These are phyloP conservation scores for Cladosporium sp. DNA, from an alignment of 2,329 filamentous ascomycete genomes.

Conservation along the genomic window DNA sequence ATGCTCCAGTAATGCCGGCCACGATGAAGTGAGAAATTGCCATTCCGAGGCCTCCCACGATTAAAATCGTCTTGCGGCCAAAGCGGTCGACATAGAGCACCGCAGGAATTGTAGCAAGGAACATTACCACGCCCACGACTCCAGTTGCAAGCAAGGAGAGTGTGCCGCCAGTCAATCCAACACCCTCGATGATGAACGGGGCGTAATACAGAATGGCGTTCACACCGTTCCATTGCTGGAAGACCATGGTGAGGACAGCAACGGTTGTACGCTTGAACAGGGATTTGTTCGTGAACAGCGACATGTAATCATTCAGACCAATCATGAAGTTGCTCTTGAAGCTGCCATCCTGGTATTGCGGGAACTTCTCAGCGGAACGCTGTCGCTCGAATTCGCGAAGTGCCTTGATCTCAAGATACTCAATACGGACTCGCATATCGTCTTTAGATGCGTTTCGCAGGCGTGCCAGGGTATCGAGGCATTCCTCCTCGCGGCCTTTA, in stretches of 20 bases:
- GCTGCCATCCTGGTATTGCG: slow-evolving; percentile 37
- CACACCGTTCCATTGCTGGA: slow-evolving; percentile 16
- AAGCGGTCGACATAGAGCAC: slow-evolving; percentile 61
- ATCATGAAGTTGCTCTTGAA: slow-evolving; percentile 19
- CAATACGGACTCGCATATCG: slow-evolving; percentile 64
- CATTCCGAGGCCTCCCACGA: slow-evolving; percentile 33
- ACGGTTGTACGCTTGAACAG: slow-evolving; percentile 63
- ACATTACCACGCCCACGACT: slow-evolving; percentile 67
- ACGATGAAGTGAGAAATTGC: slow-evolving; percentile 46
- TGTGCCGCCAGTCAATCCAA: slow-evolving; percentile 43
- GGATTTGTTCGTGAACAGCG: slow-evolving; percentile 55
- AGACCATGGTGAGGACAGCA: slow-evolving; percentile 31
- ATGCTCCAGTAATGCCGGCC: slow-evolving; percentile 59
- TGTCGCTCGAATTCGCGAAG: slow-evolving; percentile 71
- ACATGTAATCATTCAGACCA: slow-evolving; percentile 15
- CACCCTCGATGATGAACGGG: slow-evolving; percentile 45
- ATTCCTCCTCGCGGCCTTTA: slow-evolving; percentile 63
- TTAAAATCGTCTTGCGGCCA: slow-evolving; percentile 39
- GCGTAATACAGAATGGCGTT: slow-evolving; percentile 39
- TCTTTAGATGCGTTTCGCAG: slow-evolving; percentile 57
- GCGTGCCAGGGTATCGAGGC: slow-evolving; percentile 54
- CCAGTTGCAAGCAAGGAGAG: slow-evolving; percentile 62
- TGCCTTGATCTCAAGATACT: slow-evolving; percentile 77
- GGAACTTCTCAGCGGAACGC: slow-evolving; percentile 61
- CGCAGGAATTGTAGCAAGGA: slow-evolving; percentile 61